Evolutionary conservation across 257 asterid species (phyloP).

Genomic region (Solanum habrochaites): DNA sequence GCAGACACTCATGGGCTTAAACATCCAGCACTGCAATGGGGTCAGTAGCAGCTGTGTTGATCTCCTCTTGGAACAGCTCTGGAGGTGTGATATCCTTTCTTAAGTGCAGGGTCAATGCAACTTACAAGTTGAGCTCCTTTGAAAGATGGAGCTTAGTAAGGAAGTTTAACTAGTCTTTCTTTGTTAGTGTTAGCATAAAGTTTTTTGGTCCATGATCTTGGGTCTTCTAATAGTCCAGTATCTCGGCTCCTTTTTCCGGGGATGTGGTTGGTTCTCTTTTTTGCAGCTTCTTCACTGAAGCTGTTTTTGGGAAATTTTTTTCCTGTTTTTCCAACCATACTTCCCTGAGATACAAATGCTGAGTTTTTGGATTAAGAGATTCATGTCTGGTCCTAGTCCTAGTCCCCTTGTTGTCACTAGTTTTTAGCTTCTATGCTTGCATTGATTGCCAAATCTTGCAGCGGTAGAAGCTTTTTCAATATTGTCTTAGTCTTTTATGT

Average conservation of each 20-base stretch:
- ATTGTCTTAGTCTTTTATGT: background rate
- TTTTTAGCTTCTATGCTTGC: slow-evolving; percentile 31
- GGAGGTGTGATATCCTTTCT: slow-evolving; percentile 82
- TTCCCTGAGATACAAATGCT: slow-evolving; percentile 24
- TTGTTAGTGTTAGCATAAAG: slow-evolving; percentile 17
- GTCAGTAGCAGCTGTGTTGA: slow-evolving; percentile 28
- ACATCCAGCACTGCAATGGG: slow-evolving; percentile 60
- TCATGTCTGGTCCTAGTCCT: slow-evolving; percentile 1
- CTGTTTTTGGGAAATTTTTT: slow-evolving; percentile 46
- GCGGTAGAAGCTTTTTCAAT: background rate
- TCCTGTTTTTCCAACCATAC: slow-evolving; percentile 21
- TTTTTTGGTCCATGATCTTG: slow-evolving; percentile 29
- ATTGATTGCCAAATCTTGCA: slow-evolving; percentile 1
- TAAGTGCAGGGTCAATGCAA: slow-evolving; percentile 7
- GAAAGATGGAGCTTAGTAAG: background rate
- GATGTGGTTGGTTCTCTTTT: slow-evolving; percentile 32
- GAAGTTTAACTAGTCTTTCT: slow-evolving; percentile 6
- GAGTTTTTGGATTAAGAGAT: slow-evolving; percentile 27
- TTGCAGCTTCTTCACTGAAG: slow-evolving; percentile 30
- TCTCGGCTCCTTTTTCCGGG: slow-evolving; percentile 42
- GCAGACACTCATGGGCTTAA: slow-evolving; percentile 46
- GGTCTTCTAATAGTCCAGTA: slow-evolving; percentile 24
- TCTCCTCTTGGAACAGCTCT: slow-evolving; percentile 47
- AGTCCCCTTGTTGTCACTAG: slow-evolving; percentile 2
- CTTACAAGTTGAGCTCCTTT: background rate